Evolutionary conservation across 129 eudicot species (phyloP).

Genomic region (Saposhnikovia divaricata): DNA sequence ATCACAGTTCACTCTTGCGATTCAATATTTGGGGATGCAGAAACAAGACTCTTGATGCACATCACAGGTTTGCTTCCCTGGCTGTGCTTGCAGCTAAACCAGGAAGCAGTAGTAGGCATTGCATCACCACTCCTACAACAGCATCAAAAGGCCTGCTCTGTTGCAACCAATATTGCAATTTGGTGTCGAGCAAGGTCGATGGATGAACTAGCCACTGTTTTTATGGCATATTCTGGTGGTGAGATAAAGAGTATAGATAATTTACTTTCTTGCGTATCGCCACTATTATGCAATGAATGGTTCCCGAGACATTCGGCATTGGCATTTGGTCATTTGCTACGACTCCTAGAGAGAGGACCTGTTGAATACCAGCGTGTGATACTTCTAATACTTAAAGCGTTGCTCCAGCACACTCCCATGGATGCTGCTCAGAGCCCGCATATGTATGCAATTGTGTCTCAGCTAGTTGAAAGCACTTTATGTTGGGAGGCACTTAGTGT

Average conservation of each 20-base stretch:
- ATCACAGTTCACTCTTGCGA: conserved; percentile 88
- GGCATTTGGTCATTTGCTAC: conserved; percentile 84
- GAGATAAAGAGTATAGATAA: conserved; percentile 73
- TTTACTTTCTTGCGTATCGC: conserved; percentile 74
- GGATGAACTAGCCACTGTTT: conserved; percentile 80
- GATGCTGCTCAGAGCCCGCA: conserved; percentile 99
- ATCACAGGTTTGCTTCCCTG: conserved; percentile 90
- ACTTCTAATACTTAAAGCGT: conserved; percentile 77
- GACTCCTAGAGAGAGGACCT: conserved; percentile 89
- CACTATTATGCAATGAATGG: conserved; percentile 88
- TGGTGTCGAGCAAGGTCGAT: conserved; percentile 81
- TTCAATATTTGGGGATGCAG: conserved; percentile 87
- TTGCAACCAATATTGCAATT: conserved; percentile 67
- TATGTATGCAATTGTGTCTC: conserved; percentile 96
- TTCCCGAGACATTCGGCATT: conserved; percentile 86
- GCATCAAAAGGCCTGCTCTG: conserved; percentile 68
- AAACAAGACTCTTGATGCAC: conserved; percentile 88
- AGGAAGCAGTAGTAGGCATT: conserved; percentile 51
- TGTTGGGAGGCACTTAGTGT: conserved; percentile 99
- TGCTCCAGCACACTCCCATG: conserved; percentile 92
- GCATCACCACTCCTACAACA: conserved; percentile 63
- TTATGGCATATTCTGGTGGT: conserved; percentile 64
- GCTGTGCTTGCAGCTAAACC: conserved; percentile 92
- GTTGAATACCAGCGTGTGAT: conserved; percentile 87
- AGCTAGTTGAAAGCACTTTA: conserved; percentile 89